Evolutionary conservation across 306 rosid genomes (phyloP).

Genomic region (Mimosa pudica): DNA sequence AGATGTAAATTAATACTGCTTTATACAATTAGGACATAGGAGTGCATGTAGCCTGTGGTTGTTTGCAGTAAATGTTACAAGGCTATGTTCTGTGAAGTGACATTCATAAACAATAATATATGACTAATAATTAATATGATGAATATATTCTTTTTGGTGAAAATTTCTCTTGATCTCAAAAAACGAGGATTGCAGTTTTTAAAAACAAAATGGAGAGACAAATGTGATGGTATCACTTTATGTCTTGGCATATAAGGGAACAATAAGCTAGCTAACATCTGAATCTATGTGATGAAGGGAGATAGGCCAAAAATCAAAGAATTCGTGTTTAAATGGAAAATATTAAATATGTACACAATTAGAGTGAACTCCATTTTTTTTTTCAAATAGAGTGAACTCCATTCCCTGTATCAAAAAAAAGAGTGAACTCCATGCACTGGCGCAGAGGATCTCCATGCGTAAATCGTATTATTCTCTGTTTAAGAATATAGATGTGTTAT

Average conservation of each 20-base stretch:
- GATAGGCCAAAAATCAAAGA: too few species aligned
- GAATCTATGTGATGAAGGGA: too few species aligned
- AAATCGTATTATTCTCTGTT: background rate
- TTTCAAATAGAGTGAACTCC: background rate
- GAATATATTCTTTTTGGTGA: background rate
- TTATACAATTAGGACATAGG: background rate
- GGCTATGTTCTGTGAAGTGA: background rate
- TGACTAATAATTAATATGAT: background rate
- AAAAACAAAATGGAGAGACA: too few species aligned
- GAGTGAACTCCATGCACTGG: background rate
- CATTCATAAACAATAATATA: background rate
- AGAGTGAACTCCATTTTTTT: background rate
- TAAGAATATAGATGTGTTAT: background rate
- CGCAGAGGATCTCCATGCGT: background rate
- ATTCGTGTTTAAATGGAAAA: too few species aligned
- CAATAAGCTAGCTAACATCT: too few species aligned
- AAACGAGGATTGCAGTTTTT: background rate
- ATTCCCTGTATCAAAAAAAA: background rate
- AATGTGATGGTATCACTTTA: too few species aligned
- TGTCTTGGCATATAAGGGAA: too few species aligned
- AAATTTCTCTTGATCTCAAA: background rate
- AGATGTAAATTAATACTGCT: background rate
- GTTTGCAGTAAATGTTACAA: background rate
- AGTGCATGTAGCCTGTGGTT: background rate
- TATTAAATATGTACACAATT: background rate